Evolutionary conservation across 345 rosid species (phyloP).

Genomic region (Ceriops zippeliana): DNA sequence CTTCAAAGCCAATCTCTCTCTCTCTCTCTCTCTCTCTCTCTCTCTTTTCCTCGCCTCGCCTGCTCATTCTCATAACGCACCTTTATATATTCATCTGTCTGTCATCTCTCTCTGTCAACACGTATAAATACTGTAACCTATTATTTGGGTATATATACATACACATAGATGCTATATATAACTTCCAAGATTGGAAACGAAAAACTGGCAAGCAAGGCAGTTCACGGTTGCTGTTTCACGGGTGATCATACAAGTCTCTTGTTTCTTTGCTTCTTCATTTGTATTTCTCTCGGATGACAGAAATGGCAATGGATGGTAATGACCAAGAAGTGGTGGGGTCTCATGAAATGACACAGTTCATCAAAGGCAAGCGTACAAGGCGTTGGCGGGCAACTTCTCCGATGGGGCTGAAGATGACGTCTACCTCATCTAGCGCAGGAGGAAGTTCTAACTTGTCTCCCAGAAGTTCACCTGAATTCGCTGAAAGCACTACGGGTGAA

Average conservation of each 20-base stretch:
- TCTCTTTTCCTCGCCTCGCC: constrained; percentile 34
- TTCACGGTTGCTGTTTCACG: constrained; percentile 16
- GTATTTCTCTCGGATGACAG: constrained; percentile 9
- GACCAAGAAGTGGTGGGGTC: constrained; percentile 22
- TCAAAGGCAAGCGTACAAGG: constrained; percentile 73
- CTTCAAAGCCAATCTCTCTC: constrained; percentile 67
- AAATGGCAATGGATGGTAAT: constrained; percentile 30
- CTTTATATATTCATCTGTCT: neutral
- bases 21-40: constrained; percentile 44
- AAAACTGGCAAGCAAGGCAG: constrained; percentile 33
- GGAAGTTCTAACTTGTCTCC: constrained; percentile 18
- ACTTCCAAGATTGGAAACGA: constrained; percentile 39
- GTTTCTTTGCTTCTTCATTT: too few relatives aligned
- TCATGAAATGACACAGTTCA: constrained; percentile 21
- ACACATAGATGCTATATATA: constrained; percentile 2
- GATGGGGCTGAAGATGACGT: constrained; percentile 27
- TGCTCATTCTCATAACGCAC: constrained; percentile 22
- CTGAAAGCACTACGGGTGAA: neutral
- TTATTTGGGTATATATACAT: neutral
- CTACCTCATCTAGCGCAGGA: constrained; percentile 17
- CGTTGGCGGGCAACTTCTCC: constrained; percentile 56
- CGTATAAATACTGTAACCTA: neutral
- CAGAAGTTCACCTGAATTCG: constrained; percentile 21
- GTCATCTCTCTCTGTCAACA: neutral
- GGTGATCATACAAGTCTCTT: neutral